Base-by-base conservation (phyloP, 495 filamentous ascomycete species). In the Venustampulla echinocandica region DNA sequence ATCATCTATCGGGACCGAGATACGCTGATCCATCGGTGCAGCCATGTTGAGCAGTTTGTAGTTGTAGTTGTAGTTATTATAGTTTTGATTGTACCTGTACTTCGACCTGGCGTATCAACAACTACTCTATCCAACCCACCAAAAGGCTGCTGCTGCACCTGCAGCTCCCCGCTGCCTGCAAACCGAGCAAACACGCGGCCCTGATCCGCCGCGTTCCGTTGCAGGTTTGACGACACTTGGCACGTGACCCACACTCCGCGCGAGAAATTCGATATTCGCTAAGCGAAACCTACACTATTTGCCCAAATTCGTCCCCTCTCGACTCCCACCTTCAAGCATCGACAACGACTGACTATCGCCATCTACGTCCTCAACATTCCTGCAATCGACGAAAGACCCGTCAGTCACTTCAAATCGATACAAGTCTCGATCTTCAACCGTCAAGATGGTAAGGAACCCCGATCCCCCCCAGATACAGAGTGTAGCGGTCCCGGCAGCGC, bases 1-100 rank as follows among this genome's bases (percentile, higher is more conserved):
- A 61, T 97, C 81, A 59, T 90, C 86, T 54, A 98, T 84, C 42
- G 92, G 87, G 41, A 96, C 93, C 52, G 64, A 65, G 47, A 78
- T 76, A 36, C 74, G 67, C 50, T 78, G 67, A 22, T 89, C 82
- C 48, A 75, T 61, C 13, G 82, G 83, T 50, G 80, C 75, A 42
- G 86, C 81, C 86, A 92, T 93, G 10, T 44, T 80, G 56, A 23
- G 47, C 11, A 34, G 36, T 52, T 41, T n/a, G n/a, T n/a, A n/a
- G 22, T 38, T 20, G 35, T 1, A 23, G 44, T 40, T 47, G 33
- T 30, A 11, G 30, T 21, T 22, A n/a, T 30, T 17, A 47, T 36
- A 28, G 22, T 6, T n/a, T n/a, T 30, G 27, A 30, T 7, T 30
- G 27, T 30, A 30, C 27, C 27, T 30, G 27, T 7, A 30, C n/a